Base-by-base conservation (phyloP, 352 stramenopile genomes). In the Stephanocyclus meneghinianus region DNA sequence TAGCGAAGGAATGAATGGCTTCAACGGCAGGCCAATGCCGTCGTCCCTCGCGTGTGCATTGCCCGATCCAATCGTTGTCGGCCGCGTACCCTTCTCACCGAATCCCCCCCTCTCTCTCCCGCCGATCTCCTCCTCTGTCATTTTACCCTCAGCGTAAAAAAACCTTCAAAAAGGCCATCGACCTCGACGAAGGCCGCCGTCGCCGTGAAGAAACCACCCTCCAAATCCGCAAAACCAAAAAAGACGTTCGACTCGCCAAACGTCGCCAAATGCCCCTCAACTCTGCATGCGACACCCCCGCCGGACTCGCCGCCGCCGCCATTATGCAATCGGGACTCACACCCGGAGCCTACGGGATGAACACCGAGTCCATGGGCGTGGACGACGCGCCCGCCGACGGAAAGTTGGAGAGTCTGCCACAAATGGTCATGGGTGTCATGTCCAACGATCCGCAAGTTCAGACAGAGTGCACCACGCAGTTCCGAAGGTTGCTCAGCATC, bases 401-500 rank as follows among this genome's bases (percentile, higher is more conserved):
- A 40, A 92, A 98, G 89, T 90, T 99, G 51, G 93, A 96, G 56
- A 93, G 98, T 77, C 86, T 99, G 57, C 96, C 96, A 8, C 87
- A 95, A 66, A 98, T 99, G 95, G 94, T 98, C 18, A 60, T 91
- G 59, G 95, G 95, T 60, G 94, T 98, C 16, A 95, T 97, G 71
- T 95, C 94, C 26, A 90, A 91, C 48, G 96, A 99, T 79, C 91
- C 95, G 5, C 83, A 84, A 2, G 88, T 95, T 32, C 96, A 99
- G 80, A 94, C 98, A n/a, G 95, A 98, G 69, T 96, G 95, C 35
- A 98, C 98, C 42, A 98, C 96, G 61, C 97, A 98, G 83, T 99
- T 99, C 87, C 95, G 97, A 83, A 98, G 98, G 71, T 88, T 99
- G 13, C 90, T 99, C 7, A 99, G 95, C 47, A 99, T 99, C 78